Evolutionary conservation across 192 early-diverging fungal genomes (phyloP).

Genomic region (Chytriomyces sp.): DNA sequence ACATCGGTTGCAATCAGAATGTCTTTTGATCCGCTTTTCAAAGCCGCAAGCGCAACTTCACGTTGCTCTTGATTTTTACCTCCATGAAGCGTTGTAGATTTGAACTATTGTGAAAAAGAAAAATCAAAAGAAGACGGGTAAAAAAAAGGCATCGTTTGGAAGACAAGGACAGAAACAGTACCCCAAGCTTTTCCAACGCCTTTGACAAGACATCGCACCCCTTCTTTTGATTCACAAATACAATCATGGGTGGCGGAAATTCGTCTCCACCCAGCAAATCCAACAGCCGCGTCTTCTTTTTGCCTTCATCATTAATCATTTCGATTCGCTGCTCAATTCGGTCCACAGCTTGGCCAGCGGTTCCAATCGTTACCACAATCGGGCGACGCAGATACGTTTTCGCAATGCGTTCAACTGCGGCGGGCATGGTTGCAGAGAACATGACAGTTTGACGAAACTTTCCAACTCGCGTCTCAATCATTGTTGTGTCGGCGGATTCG

Average conservation of each 20-base stretch:
- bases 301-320: constrained; percentile 83
- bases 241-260: constrained; percentile 87
- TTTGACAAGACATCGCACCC: constrained; percentile 83
- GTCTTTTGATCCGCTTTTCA: constrained; percentile 79
- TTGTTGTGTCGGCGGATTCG: constrained; percentile 20
- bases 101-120: constrained; percentile 41
- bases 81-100: constrained; percentile 86
- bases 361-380: constrained; percentile 95
- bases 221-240: constrained; percentile 98
- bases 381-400: constrained; percentile 90
- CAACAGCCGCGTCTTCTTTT: constrained; percentile 82
- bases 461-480: constrained; percentile 36
- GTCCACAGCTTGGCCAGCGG: constrained; percentile 94
- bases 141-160: neutral
- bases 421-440: constrained; percentile 99
- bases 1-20: constrained; percentile 98
- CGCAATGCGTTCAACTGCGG: constrained; percentile 91
- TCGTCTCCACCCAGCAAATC: constrained; percentile 69
- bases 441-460: constrained; percentile 94
- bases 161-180: constrained; percentile 31
- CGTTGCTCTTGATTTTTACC: constrained; percentile 98
- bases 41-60: constrained; percentile 79
- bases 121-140: constrained; percentile 1
- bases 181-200: constrained; percentile 76
- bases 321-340: constrained; percentile 96